phyloP scores from a whole-genome alignment of 2,329 filamentous ascomycete genomes.

The Ascochyta fabae region DNA sequence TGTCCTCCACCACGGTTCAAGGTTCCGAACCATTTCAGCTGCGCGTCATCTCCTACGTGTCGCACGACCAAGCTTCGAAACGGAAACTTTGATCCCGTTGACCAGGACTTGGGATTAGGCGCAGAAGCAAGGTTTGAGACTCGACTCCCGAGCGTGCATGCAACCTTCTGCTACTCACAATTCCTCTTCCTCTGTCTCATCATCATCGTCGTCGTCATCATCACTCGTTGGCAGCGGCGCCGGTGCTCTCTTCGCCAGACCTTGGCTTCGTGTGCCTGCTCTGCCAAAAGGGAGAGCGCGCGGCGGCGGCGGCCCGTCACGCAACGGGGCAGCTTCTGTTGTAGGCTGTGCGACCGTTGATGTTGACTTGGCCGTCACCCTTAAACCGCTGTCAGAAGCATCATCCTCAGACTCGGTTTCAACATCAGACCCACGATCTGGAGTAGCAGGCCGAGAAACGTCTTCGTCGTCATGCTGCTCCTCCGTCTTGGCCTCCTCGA shows the following conservation, averaged over 20 bases:
- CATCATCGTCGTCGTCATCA: slow-evolving; percentile 39
- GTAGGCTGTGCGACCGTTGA: slow-evolving; percentile 26
- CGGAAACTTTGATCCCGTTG: neutral
- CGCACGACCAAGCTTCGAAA: slow-evolving; percentile 1
- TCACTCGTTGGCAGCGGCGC: slow-evolving; percentile 28
- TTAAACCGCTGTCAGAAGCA: slow-evolving; percentile 13
- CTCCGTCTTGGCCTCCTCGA: slow-evolving; percentile 37
- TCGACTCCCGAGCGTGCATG: neutral
- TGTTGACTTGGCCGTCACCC: slow-evolving; percentile 25
- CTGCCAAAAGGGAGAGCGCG: slow-evolving; percentile 46
- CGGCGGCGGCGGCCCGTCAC: slow-evolving; percentile 38
- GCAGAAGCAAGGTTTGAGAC: neutral
- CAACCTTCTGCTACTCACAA: slow-evolving; percentile 22
- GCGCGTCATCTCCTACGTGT: slow-evolving; percentile 7
- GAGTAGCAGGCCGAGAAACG: slow-evolving; percentile 34
- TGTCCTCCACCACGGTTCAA: neutral
- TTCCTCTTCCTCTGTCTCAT: slow-evolving; percentile 49
- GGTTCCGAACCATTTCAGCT: neutral
- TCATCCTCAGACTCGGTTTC: slow-evolving; percentile 47
- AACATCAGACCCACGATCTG: slow-evolving; percentile 42
- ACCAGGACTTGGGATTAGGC: neutral
- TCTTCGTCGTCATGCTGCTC: slow-evolving; percentile 36
- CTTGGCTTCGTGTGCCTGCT: slow-evolving; percentile 28
- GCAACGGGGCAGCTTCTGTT: slow-evolving; percentile 20
- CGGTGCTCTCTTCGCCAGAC: slow-evolving; percentile 16